Conservation (phyloP, 495 filamentous ascomycete genomes). For the Cudoniella acicularis region DNA sequence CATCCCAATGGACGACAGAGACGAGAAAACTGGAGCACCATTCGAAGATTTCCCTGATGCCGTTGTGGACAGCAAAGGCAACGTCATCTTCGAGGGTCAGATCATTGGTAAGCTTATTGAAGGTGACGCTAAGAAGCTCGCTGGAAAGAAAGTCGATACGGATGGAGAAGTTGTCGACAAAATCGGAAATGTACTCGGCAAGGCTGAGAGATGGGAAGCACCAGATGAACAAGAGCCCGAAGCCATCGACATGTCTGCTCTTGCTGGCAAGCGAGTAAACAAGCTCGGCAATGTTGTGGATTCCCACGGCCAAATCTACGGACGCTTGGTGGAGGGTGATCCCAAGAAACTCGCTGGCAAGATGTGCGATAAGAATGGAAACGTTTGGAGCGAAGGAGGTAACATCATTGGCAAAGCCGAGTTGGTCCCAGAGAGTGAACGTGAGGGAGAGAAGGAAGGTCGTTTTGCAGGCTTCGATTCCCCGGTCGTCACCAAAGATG, state of each 20-base stretch:
- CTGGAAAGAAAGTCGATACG: conserved; percentile 73
- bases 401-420: conserved; percentile 76
- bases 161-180: conserved; percentile 84
- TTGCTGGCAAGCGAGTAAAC: conserved; percentile 82
- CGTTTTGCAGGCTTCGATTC: conserved; percentile 76
- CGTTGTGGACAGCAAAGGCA: conserved; percentile 63
- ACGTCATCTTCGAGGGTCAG: conserved; percentile 66
- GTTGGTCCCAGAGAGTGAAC: conserved; percentile 68
- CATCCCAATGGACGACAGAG: conserved; percentile 67
- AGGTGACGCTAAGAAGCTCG: conserved; percentile 69
- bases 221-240: conserved; percentile 45
- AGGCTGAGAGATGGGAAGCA: conserved; percentile 63
- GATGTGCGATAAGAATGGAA: conserved; percentile 78
- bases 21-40: conserved; percentile 59
- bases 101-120: conserved; percentile 71
- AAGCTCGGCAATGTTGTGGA: conserved; percentile 69
- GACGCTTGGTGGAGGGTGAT: conserved; percentile 43
- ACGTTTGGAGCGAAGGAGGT: conserved; percentile 77
- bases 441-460: conserved; percentile 65
- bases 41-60: conserved; percentile 74
- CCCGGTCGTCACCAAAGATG: conserved; percentile 70
- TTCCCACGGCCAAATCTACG: conserved; percentile 61
- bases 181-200: conserved; percentile 74
- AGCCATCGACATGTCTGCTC: conserved; percentile 58
- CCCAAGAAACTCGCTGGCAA: conserved; percentile 65